Percentiles rank a stretch among this genome's conserved stretches.
Evolutionary conservation across 2,329 filamentous ascomycete species (phyloP).

Genomic region (Aspergillus sp.): DNA sequence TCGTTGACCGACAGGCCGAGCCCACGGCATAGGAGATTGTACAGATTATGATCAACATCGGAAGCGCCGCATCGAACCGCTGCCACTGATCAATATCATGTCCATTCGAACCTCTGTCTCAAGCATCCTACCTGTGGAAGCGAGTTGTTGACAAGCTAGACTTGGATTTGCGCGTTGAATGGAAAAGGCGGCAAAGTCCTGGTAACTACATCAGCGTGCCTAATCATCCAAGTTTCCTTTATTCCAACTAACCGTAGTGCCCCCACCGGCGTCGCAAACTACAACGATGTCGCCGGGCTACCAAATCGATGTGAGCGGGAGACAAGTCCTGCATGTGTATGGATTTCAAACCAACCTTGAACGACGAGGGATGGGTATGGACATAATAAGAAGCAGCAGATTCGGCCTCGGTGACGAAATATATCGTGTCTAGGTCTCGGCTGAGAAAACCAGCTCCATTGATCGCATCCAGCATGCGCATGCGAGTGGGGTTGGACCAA

Average conservation of each 20-base stretch:
- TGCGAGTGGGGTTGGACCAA: no score
- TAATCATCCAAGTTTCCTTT: not conserved
- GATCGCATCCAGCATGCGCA: no score
- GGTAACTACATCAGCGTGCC: not conserved
- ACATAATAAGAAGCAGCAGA: no score
- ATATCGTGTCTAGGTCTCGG: no score
- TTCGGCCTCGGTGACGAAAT: no score
- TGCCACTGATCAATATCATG: not conserved
- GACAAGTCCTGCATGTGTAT: no score
- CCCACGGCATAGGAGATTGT: not conserved
- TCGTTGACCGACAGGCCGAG: not conserved
- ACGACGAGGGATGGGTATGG: no score
- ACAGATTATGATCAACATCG: not conserved
- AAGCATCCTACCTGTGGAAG: not conserved
- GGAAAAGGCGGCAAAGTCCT: not conserved
- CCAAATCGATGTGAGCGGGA: no score
- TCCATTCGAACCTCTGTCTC: not conserved
- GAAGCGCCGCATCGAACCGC: not conserved
- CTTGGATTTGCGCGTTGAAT: not conserved
- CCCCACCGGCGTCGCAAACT: not conserved
- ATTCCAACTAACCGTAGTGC: not conserved
- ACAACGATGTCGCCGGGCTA: not conserved
- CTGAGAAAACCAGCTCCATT: no score
- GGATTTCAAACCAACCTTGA: no score
- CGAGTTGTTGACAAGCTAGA: not conserved